Evolutionary conservation across 495 filamentous ascomycete species (phyloP).

Genomic region (Hypoxylon subgilvum): DNA sequence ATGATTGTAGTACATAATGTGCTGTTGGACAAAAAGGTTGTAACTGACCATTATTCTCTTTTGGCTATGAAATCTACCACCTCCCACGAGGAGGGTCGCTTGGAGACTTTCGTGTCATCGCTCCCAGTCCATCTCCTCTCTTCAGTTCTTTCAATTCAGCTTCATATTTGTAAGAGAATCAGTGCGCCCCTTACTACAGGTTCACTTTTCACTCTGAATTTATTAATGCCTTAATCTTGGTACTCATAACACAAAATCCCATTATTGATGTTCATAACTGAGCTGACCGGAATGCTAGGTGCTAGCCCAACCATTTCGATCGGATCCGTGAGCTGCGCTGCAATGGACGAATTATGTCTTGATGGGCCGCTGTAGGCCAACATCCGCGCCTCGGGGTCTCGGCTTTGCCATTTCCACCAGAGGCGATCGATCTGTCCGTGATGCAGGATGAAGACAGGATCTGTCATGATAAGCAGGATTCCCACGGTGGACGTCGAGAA

Average conservation of each 20-base stretch:
- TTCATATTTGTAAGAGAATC: no score
- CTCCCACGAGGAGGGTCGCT: background rate
- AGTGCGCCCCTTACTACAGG: no score
- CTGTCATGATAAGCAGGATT: constrained; percentile 19
- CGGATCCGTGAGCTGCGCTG: background rate
- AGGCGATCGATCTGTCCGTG: constrained; percentile 55
- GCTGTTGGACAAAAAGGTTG: background rate
- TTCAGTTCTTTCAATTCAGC: constrained; percentile 34
- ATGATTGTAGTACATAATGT: constrained; percentile 2
- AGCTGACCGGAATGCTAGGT: background rate
- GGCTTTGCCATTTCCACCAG: constrained; percentile 17
- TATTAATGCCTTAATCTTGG: background rate
- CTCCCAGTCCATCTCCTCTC: constrained; percentile 39
- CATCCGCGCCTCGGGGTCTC: background rate
- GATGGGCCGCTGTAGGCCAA: constrained; percentile 1
- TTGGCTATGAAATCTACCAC: background rate
- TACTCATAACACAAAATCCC: background rate
- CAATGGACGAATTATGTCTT: background rate
- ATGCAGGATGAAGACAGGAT: constrained; percentile 59
- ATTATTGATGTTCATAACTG: background rate
- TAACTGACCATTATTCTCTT: background rate
- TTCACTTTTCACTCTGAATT: no score
- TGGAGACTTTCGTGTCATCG: constrained; percentile 10
- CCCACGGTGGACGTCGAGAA: constrained; percentile 1
- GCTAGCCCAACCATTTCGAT: background rate